Base-by-base conservation (phyloP, 2,329 filamentous ascomycete genomes). In the Hymenotorrendiella dingleyae region DNA sequence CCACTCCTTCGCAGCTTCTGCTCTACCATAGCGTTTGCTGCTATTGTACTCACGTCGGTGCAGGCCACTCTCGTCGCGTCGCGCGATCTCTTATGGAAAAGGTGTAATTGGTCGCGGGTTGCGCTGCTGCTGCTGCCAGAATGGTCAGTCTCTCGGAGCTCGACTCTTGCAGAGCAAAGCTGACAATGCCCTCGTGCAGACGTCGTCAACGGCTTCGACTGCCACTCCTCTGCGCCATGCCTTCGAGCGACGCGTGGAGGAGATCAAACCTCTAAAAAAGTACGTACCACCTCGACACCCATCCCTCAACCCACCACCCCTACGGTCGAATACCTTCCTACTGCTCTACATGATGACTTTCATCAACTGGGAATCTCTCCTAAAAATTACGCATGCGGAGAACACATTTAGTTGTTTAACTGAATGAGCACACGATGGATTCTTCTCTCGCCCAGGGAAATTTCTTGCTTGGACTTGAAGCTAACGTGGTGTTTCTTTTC, bases 281-380 rank as follows among this genome's bases (percentile, higher is more conserved):
- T 95, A 82, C 69, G 83, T 76, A 36, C 33, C 17, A 7, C 6
- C 17, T 19, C 32, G 4, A 28, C 43, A 40, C 32, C 36, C 36
- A 29, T 23, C 14, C 40, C 11, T 34, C 39, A 43, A 27, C n/a
- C 38, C 24, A 10, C 26, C 35, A 42, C 20, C 36, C 23, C 49
- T 58, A 53, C 58, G 59, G n/a, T n/a, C n/a, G n/a, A n/a, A n/a
- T n/a, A n/a, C n/a, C n/a, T n/a, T n/a, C n/a, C n/a, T n/a, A n/a
- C n/a, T 59, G 55, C 64, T 59, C 57, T 60, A 70, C 57, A 72
- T 80, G 73, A 94, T 94, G 90, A 94, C 86, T 72, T 75, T 69
- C 70, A 75, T 82, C 59, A 82, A 86, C 95, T 98, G 93, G 93
- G 93, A 98, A 98, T 98, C 93, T 98, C 94, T 98, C 93, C 85